Base-by-base conservation (phyloP, 1,284 basidiomycete species). In the Mycena sp. region DNA sequence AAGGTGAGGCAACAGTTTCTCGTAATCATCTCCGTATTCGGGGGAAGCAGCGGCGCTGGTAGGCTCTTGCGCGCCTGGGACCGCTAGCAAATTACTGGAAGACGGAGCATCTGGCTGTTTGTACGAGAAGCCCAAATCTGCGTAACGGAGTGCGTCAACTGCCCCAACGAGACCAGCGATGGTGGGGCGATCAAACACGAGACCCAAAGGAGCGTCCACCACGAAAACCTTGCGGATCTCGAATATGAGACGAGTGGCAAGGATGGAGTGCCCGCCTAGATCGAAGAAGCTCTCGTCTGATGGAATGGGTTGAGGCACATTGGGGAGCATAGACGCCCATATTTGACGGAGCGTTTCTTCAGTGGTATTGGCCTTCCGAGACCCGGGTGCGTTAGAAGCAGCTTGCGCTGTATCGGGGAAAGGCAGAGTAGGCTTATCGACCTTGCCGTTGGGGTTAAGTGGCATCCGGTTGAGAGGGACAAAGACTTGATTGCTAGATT, bases 281-380 rank as follows among this genome's bases (percentile, higher is more conserved):
- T 99, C 98, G 79, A 99, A 99, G 87, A 99, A 99, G 77, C 88
- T 95, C 74, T 99, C 98, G 75, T 99, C 93, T 11, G 93, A 77
- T 12, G 94, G 92, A 49, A 99, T 89, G 2, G 89, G 86, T 10
- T 86, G 80, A 0, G 95, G 90, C 3, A 93, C 85, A 58, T 90
- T 92, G 6, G 96, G 95, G 11, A 99, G 85, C 41, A 99, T 87
- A 55, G 77, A 83, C 5, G 88, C 76, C 96, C 97, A 99, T 70
- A 98, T 89, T 54, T 85, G 82, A 72, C 90, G 87, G 74, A 99
- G 88, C 1, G 85, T 88, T 72, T 89, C 82, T 78, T 98, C 94
- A 0, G 95, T 97, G 0, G 92, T 81, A 1, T 85, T 89, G 28
- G 84, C 81, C 28, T 76, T 77, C 29, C 78, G 80, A 2, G 76